These are phyloP conservation scores for Penicillium samsonianum DNA, from an alignment of 495 filamentous ascomycete species.

Conservation along the genomic window DNA sequence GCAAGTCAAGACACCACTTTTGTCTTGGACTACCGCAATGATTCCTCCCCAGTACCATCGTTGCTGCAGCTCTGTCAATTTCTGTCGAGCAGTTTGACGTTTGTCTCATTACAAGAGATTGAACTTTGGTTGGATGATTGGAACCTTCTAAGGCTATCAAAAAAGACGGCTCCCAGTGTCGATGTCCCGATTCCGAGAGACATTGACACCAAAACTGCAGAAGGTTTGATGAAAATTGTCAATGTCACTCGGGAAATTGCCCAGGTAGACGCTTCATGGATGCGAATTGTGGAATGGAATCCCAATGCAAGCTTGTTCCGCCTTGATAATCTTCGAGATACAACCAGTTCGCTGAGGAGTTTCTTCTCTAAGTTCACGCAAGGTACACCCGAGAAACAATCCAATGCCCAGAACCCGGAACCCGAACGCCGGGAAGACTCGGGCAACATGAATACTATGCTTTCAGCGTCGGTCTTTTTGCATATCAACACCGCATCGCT, in stretches of 20 bases:
- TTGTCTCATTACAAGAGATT: conserved; percentile 83
- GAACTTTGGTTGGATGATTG: conserved; percentile 90
- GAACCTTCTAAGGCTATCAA: conserved; percentile 72
- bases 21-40: conserved; percentile 87
- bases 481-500: conserved; percentile 82
- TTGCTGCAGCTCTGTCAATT: conserved; percentile 87
- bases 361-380: conserved; percentile 77
- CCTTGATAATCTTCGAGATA: conserved; percentile 43
- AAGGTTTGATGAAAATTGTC: conserved; percentile 79
- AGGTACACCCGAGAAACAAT: conserved; percentile 38
- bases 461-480: conserved; percentile 78
- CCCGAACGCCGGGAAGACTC: conserved; percentile 38
- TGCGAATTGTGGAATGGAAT: conserved; percentile 86
- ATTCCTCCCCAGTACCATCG: conserved; percentile 78
- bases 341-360: conserved; percentile 63
- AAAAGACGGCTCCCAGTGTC: conserved; percentile 77
- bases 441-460: conserved; percentile 63
- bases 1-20: conserved; percentile 79
- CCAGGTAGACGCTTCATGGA: conserved; percentile 90
- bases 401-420: conserved; percentile 29
- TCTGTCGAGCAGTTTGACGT: conserved; percentile 90
- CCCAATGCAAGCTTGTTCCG: conserved; percentile 50
- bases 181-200: conserved; percentile 74
- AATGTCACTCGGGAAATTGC: conserved; percentile 74
- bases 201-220: conserved; percentile 76